Base-by-base conservation (phyloP, 1,284 basidiomycete genomes). In the Rhodotorula sp. region DNA sequence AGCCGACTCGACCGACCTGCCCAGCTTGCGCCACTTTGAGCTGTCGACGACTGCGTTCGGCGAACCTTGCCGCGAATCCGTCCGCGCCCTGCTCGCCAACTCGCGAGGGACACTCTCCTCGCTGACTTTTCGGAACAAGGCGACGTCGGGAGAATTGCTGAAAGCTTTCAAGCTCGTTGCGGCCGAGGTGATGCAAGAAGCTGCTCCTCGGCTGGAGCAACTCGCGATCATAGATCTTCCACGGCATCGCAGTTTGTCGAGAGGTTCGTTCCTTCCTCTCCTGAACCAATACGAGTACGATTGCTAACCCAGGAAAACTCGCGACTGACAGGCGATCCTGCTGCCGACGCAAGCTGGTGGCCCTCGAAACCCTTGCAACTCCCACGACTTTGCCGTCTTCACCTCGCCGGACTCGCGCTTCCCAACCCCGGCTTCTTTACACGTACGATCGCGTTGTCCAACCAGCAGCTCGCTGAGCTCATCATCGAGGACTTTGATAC, bases 31-130 rank as follows among this genome's bases (percentile, higher is more conserved):
- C 0, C 49, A 33, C 6, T 70, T 73, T 59, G 71, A 73, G 60
- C 71, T 73, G 37, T 73, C 71, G 5, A 66, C 69, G 18, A 70
- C 68, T 0, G 68, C 66, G 0, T 73, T 69, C 68, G 71, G 66
- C 2, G 37, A 58, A 12, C 64, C 71, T 8, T 49, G 54, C 10
- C 33, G 61, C n/a, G 18, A 44, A 0, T 62, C 67, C 6, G 24
- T 73, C 57, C 57, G 63, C 6, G 22, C 56, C 20, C 61, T 73
- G 4, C 66, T 73, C 20, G 55, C 44, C 37, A 58, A 46, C 42
- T 70, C 68, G 30, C 60, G 20, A 8, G 54, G 48, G 1, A 46
- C 71, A 15, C 60, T 73, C 46, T 26, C 37, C 4, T 60, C 66
- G 22, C 66, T 73, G 18, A 42, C 63, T 0, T 24, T 73, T 4